Percentiles rank a stretch among this genome's conserved stretches.
Evolutionary conservation across 148 eudicot genomes (phyloP).

Genomic region (Cornus controversa): DNA sequence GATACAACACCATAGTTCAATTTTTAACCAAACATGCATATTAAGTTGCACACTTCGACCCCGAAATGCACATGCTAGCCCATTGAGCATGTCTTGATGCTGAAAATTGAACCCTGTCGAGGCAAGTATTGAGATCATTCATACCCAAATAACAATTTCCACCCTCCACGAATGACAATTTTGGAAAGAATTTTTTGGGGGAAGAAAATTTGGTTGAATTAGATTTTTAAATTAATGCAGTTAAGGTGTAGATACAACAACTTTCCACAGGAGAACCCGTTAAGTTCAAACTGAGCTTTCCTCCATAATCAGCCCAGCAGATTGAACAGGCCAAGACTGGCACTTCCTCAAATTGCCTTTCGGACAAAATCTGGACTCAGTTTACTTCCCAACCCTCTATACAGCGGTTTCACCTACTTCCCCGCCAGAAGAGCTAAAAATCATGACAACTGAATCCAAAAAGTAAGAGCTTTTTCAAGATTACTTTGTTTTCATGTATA

Average conservation of each 20-base stretch:
- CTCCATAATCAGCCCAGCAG: not conserved
- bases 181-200: too few species aligned
- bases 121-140: too few species aligned
- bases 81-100: too few species aligned
- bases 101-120: too few species aligned
- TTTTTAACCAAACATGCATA: too few species aligned
- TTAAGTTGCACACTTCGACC: too few species aligned
- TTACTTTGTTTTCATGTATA: slow-evolving; percentile 3
- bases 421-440: not conserved
- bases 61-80: too few species aligned
- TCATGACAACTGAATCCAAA: not conserved
- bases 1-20: too few species aligned
- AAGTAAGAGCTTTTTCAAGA: not conserved
- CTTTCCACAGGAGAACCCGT: not conserved
- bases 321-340: not conserved
- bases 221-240: not conserved
- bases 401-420: not conserved
- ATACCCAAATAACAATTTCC: too few species aligned
- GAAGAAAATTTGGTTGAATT: too few species aligned
- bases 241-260: not conserved
- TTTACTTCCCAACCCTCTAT: not conserved
- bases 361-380: slow-evolving; percentile 7
- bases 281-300: not conserved
- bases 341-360: slow-evolving; percentile 1
- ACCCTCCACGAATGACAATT: too few species aligned